A percentile compares a stretch with the other conserved stretches of the same genome.
Conservation (phyloP, 2,329 filamentous ascomycete species). For the Colletotrichum incanum region DNA sequence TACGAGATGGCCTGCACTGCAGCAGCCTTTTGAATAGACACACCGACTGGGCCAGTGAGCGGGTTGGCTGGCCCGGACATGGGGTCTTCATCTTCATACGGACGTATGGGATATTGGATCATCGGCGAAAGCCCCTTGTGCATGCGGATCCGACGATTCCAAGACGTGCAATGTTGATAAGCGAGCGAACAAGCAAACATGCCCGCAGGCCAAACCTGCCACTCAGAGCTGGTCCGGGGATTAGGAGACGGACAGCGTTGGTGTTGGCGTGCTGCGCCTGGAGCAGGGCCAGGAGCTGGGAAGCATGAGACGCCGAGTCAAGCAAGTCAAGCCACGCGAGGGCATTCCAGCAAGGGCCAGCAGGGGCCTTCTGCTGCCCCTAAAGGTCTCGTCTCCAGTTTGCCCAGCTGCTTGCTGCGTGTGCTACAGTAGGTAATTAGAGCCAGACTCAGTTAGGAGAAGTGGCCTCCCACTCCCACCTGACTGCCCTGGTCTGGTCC, state of each 20-base stretch:
- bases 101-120: conserved; percentile 29
- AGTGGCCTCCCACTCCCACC: not conserved
- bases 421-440: not conserved
- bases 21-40: not conserved
- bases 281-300: not conserved
- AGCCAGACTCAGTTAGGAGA: not conserved
- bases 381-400: not conserved
- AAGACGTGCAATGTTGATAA: conserved; percentile 11
- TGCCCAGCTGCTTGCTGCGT: too few relatives aligned
- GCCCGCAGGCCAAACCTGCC: not conserved
- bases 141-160: conserved; percentile 25
- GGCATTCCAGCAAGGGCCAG: conserved; percentile 10
- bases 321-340: conserved; percentile 20
- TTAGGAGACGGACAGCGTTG: not conserved
- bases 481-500: not conserved
- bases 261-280: not conserved
- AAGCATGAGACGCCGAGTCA: conserved; percentile 17
- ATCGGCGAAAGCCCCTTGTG: not conserved
- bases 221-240: not conserved
- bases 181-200: conserved; percentile 27
- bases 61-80: not conserved
- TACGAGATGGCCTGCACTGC: not conserved
- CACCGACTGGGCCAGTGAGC: too few relatives aligned
- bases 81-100: conserved; percentile 18
- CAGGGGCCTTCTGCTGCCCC: conserved; percentile 7